Evolutionary conservation across 495 filamentous ascomycete genomes (phyloP), one percentile per base, ranked within the genome.

Genomic region (Amphirosellinia nigrospora): DNA sequence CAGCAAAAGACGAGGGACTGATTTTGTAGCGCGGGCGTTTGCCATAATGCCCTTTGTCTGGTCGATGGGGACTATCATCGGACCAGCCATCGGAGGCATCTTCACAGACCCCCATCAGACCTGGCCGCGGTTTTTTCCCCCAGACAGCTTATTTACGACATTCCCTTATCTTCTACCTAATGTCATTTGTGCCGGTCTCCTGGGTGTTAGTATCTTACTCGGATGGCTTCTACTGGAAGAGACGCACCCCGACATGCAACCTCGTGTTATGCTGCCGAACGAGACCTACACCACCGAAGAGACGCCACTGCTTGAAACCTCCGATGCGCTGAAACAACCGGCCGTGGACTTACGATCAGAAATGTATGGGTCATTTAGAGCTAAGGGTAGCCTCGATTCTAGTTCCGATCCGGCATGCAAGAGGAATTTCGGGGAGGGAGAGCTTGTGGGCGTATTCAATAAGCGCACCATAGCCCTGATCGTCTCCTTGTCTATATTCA

Each of bases 161-260:
- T 94, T 92, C 72, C 93, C 93, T n/a, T 96, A 93, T 77, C 86
- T 94, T 19, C 82, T 96, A 58, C 93, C 93, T 4, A 95, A 96
- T 74, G 78, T 94, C 38, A 88, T 94, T 69, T 95, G 93, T 76
- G 88, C 91, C 60, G 82, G 80, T 46, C 79, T 95, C 69, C 89
- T 95, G 70, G 77, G 93, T 19, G 77, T 92, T 61, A 92, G 91
- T 74, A 93, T 95, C 66, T 75, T 92, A 58, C 82, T 89, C 61
- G 90, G 91, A n/a, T 93, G 88, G 74, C 80, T 93, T 56, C 86
- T 92, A 53, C 82, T 96, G 4, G 86, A 92, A 65, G 93, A 96
- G 74, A 95, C 92, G 19, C 92, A 95, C 73, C 92, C 92, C 26
- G 90, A 93, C 63, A 89, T 92, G 86, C 89, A 92, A 71, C 85